Conservation (phyloP, 495 filamentous ascomycete genomes). For the Immersiella caudata region DNA sequence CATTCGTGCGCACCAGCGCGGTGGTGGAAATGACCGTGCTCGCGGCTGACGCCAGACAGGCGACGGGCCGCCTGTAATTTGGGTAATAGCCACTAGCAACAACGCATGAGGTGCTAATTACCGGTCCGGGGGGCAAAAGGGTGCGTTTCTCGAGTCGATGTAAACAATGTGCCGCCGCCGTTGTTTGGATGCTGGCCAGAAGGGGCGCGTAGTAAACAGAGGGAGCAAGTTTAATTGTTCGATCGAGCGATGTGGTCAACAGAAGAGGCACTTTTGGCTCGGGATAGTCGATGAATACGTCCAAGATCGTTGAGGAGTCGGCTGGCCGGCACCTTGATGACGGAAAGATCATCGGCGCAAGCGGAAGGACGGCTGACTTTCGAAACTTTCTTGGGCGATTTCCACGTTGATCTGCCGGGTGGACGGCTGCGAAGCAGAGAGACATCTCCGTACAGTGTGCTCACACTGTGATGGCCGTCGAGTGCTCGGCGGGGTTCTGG, state of each 20-base stretch:
- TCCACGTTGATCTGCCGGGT: slow-evolving; percentile 11
- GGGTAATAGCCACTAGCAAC: slow-evolving; percentile 32
- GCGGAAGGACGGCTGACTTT: background rate
- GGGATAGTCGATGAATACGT: background rate
- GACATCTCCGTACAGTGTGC: slow-evolving; percentile 23
- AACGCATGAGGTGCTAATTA: slow-evolving; percentile 29
- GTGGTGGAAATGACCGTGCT: slow-evolving; percentile 24
- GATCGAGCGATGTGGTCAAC: background rate
- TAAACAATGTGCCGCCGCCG: slow-evolving; percentile 22
- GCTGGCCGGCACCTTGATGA: slow-evolving; percentile 12
- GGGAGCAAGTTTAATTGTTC: background rate
- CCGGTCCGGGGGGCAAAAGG: slow-evolving; percentile 17
- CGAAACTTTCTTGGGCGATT: slow-evolving; percentile 1
- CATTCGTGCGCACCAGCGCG: slow-evolving; percentile 16
- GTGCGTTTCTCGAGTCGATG: slow-evolving; percentile 11
- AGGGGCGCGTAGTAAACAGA: background rate
- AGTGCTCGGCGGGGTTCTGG: background rate
- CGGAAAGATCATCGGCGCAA: slow-evolving; percentile 19
- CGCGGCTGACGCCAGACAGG: slow-evolving; percentile 26
- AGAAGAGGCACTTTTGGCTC: background rate
- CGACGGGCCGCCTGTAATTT: slow-evolving; percentile 31
- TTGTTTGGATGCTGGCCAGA: background rate
- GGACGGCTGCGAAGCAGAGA: background rate
- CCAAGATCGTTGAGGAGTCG: slow-evolving; percentile 7
- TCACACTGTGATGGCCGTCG: slow-evolving; percentile 11